These are phyloP conservation scores for Gossypium mustelinum DNA, from an alignment of 345 rosid species.

Conservation along the genomic window DNA sequence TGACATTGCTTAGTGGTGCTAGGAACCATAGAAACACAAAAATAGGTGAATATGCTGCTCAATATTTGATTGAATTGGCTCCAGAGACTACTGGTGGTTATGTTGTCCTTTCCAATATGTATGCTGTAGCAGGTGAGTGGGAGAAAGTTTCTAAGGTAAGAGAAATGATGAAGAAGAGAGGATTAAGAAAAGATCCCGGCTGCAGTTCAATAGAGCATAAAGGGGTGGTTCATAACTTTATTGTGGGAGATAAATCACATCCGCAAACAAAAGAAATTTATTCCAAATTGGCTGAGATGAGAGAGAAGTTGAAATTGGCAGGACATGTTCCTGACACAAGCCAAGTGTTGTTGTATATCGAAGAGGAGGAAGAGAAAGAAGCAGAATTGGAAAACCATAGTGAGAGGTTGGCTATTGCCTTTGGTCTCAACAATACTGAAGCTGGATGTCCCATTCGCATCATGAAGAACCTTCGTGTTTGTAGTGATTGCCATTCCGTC, in stretches of 20 bases:
- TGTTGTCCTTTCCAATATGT: constrained; percentile 57
- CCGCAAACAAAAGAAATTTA: constrained; percentile 31
- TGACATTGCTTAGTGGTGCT: constrained; percentile 54
- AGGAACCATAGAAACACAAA: constrained; percentile 42
- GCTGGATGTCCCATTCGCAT: constrained; percentile 36
- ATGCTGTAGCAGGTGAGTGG: constrained; percentile 59
- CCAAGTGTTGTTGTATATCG: constrained; percentile 43
- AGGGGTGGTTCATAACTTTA: constrained; percentile 40
- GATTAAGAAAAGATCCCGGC: constrained; percentile 43
- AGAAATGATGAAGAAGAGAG: constrained; percentile 47
- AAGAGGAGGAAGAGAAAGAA: constrained; percentile 35
- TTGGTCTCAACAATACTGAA: constrained; percentile 36
- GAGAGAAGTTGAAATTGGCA: constrained; percentile 37
- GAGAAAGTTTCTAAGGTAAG: constrained; percentile 45
- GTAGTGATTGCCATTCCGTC: constrained; percentile 49
- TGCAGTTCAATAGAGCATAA: constrained; percentile 44
- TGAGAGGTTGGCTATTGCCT: constrained; percentile 59
- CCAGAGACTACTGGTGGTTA: neutral
- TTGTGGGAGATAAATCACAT: constrained; percentile 46
- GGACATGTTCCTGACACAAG: constrained; percentile 45
- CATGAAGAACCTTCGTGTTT: constrained; percentile 49
- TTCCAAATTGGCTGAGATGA: constrained; percentile 42
- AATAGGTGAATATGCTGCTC: constrained; percentile 58
- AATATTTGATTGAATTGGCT: neutral
- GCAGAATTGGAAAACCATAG: constrained; percentile 37